Percentiles rank a stretch among this genome's conserved stretches.
Conservation (phyloP, 495 filamentous ascomycete genomes). For the Neurospora sp. region DNA sequence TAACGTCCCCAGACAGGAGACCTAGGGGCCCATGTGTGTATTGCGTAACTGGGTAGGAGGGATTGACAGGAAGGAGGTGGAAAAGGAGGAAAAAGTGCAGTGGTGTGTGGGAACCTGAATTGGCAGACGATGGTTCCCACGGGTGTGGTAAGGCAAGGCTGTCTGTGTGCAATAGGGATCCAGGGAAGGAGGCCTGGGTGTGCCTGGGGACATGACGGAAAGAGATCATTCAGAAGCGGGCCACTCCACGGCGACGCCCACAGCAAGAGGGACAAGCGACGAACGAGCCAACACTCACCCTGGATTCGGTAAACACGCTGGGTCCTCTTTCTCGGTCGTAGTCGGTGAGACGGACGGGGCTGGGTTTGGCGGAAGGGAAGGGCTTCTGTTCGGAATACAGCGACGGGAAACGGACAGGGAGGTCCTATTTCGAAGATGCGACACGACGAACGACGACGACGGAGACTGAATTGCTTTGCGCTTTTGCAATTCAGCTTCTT, state of each 20-base stretch:
- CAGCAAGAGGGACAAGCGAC: not conserved
- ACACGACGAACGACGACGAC: not conserved
- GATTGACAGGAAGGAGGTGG: not conserved
- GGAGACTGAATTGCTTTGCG: not conserved
- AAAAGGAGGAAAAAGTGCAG: not conserved
- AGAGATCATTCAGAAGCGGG: not conserved
- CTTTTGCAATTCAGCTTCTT: not conserved
- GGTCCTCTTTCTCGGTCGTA: not conserved
- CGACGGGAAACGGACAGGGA: not conserved
- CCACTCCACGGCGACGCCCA: not conserved
- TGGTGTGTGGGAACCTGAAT: not conserved
- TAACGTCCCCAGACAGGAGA: not conserved
- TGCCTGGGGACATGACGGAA: not conserved
- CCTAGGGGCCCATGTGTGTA: not conserved
- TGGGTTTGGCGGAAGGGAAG: not conserved
- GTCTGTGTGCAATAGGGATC: not conserved
- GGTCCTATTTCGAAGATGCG: not conserved
- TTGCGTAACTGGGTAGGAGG: not conserved
- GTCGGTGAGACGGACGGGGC: not conserved
- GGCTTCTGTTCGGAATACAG: not conserved
- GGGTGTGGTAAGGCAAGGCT: not conserved
- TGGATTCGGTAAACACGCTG: not conserved
- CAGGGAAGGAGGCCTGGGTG: not conserved
- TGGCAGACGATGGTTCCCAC: not conserved
- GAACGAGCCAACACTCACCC: not conserved